Evolutionary conservation across 148 eudicot species (phyloP).

Genomic region (Polygonum aviculare): DNA sequence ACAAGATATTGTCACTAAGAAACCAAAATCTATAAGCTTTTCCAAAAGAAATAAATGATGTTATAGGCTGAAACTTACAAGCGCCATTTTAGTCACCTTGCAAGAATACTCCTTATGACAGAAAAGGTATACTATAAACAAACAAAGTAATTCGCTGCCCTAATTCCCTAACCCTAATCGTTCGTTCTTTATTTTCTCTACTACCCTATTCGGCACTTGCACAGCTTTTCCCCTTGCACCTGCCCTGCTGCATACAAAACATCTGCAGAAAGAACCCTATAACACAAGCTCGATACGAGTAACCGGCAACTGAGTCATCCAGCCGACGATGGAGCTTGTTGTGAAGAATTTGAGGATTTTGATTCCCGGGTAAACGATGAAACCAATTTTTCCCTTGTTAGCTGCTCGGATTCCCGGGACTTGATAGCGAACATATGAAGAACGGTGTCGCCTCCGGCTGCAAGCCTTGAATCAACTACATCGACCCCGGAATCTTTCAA

Average conservation of each 20-base stretch:
- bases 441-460: constrained; percentile 35
- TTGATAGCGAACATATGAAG: constrained; percentile 52
- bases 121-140: constrained; percentile 30
- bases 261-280: constrained; percentile 15
- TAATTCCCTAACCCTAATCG: constrained; percentile 15
- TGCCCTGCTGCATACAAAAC: constrained; percentile 21
- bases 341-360: constrained; percentile 11
- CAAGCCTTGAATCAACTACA: constrained; percentile 37
- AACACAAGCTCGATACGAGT: background rate
- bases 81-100: constrained; percentile 8
- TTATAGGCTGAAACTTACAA: constrained; percentile 1
- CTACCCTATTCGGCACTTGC: constrained; percentile 3
- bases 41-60: background rate
- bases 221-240: background rate
- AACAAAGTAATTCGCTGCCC: constrained; percentile 14
- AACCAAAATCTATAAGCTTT: background rate
- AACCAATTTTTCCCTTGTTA: constrained; percentile 48
- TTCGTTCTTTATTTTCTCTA: constrained; percentile 17
- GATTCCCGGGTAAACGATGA: constrained; percentile 32
- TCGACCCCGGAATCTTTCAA: constrained; percentile 31
- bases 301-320: constrained; percentile 3
- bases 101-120: constrained; percentile 16
- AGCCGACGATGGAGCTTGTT: constrained; percentile 14
- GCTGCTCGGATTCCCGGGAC: constrained; percentile 40
- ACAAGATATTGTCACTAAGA: background rate